Base-by-base conservation (phyloP, 371 early-diverging fungal species). In the Rhizopus stolonifer region DNA sequence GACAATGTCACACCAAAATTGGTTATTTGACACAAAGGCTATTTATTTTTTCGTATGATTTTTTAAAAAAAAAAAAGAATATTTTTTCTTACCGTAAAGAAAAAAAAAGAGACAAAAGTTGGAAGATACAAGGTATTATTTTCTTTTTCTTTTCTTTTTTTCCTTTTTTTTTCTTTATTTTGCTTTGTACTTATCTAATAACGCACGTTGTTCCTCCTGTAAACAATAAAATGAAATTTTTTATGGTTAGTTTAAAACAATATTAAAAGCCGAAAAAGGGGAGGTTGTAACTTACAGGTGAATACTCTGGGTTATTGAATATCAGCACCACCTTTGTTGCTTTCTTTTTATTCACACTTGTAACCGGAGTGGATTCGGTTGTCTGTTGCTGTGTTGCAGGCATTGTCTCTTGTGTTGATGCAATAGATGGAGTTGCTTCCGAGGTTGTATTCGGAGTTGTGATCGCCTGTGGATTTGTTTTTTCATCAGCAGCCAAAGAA, bases 311-410 rank as follows among this genome's bases (percentile, higher is more conserved):
- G 45, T 75, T 60, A 34, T 60, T 75, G 47, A 69, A 75, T 18
- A 75, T 67, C 29, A 75, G 53, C 13, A 67, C 59, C 18, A 63
- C 54, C 36, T 71, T 71, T 7, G 67, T 56, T 32, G 75, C 65
- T 48, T 75, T 75, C 48, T 71, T 71, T 32, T 75, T 75, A 38
- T 46, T 33, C 29, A 36, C 38, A 43, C 24, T 43, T 17, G 47
- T 19, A 23, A 89, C 59, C 7, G 42, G 14, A 6, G 49, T 24
- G 23, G 47, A 10, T 32, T 22, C 19, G 19, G 31, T 24, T 19
- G 54, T 19, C 0, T 86, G 80, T 36, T 91, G 90, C 31, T 92
- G 91, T 17, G 85, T 79, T 59, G 81, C 83, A 29, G 31, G 31
- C 10, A 29, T 10, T 29, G 72, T 69, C 15, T 11, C 13, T 49